A percentile compares a stretch with the other conserved stretches of the same genome.
Conservation (phyloP, 2,329 filamentous ascomycete genomes). For the Alternaria dauci region DNA sequence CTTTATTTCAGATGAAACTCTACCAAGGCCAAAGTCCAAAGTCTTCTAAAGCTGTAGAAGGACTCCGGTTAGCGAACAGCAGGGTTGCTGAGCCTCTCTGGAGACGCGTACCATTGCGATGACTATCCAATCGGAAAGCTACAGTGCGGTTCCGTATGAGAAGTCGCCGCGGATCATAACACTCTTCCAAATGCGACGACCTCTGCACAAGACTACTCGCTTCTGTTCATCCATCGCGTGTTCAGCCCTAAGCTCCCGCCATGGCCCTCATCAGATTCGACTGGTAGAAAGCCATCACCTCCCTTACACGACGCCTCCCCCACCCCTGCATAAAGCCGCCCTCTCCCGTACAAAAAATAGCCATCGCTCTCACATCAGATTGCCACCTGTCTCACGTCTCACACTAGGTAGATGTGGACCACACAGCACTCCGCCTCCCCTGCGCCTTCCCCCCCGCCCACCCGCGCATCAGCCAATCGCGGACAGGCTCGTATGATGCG, state of each 20-base stretch:
- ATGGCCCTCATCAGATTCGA: too few relatives aligned
- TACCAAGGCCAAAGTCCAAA: background rate
- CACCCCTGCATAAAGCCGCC: background rate
- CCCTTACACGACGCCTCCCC: background rate
- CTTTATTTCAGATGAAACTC: background rate
- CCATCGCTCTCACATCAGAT: too few relatives aligned
- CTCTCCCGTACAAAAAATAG: too few relatives aligned
- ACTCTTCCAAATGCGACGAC: too few relatives aligned
- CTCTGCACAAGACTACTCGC: background rate
- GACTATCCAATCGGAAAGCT: background rate
- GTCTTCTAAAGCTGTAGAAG: background rate
- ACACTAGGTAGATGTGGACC: too few relatives aligned
- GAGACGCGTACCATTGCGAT: background rate
- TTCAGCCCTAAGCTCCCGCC: too few relatives aligned
- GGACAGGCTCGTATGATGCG: background rate
- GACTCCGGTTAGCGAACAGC: fast-evolving
- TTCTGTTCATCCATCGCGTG: too few relatives aligned
- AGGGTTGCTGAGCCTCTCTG: background rate
- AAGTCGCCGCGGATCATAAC: background rate
- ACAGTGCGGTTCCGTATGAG: background rate
- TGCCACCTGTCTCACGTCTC: too few relatives aligned
- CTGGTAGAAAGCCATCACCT: background rate
- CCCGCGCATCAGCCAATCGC: background rate
- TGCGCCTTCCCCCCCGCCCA: too few relatives aligned
- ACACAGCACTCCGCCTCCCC: too few relatives aligned